phyloP scores from a whole-genome alignment of 2,329 filamentous ascomycete species.

The Claviceps sp. region DNA sequence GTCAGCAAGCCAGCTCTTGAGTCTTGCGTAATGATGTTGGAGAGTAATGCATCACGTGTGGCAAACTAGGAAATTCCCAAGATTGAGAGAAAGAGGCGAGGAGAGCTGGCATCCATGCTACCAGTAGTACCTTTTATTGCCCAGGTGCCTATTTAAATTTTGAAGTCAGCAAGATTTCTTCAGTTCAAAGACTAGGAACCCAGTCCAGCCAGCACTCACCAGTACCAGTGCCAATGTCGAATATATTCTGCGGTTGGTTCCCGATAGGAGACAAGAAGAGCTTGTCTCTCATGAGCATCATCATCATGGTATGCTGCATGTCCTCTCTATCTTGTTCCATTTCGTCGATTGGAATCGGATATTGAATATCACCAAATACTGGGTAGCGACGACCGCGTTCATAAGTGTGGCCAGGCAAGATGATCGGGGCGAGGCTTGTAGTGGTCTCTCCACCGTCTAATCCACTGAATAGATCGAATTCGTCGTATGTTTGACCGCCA shows the following conservation, averaged over 20 bases:
- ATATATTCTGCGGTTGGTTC: constrained; percentile 19
- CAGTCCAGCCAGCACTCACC: constrained; percentile 2
- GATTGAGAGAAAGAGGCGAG: not conserved
- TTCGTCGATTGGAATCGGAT: constrained; percentile 26
- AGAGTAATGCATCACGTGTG: no score
- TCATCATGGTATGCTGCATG: constrained; percentile 25
- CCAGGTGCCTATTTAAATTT: constrained; percentile 7
- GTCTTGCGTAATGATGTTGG: no score
- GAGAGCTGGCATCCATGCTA: not conserved
- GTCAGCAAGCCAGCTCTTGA: not conserved
- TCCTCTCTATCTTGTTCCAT: constrained; percentile 25
- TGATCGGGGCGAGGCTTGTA: constrained; percentile 5
- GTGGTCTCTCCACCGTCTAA: constrained; percentile 2
- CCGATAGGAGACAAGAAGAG: constrained; percentile 29
- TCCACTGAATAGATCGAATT: constrained; percentile 4
- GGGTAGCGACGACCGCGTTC: constrained; percentile 17
- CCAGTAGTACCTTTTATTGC: constrained; percentile 4
- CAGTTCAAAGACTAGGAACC: not conserved
- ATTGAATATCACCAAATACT: constrained; percentile 20
- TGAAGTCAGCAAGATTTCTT: not conserved
- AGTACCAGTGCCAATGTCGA: constrained; percentile 26
- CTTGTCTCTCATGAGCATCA: constrained; percentile 20
- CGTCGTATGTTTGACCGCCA: constrained; percentile 1
- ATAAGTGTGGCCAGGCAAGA: constrained; percentile 6
- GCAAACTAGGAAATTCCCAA: no score